These are phyloP conservation scores for Aphanomyces cochlioides DNA, from an alignment of 352 stramenopile genomes.

Conservation along the genomic window DNA sequence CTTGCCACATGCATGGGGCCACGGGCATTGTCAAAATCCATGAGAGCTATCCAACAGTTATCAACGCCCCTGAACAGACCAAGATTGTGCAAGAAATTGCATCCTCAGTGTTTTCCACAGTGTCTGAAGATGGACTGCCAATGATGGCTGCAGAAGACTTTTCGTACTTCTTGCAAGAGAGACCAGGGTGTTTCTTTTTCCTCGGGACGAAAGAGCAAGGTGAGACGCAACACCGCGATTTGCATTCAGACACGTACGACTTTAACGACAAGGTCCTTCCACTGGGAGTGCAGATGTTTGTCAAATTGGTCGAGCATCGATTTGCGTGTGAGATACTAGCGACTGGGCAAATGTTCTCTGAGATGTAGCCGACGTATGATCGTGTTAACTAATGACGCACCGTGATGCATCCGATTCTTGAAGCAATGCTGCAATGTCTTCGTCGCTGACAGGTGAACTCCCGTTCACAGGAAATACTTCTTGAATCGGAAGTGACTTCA, in stretches of 20 bases:
- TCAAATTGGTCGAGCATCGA: constrained; percentile 65
- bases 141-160: constrained; percentile 96
- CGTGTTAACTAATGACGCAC: constrained; percentile 24
- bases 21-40: constrained; percentile 57
- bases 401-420: constrained; percentile 15
- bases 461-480: constrained; percentile 62
- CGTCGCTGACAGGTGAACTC: constrained; percentile 3
- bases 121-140: constrained; percentile 72
- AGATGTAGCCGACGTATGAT: neutral
- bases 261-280: constrained; percentile 83
- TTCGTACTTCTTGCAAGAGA: constrained; percentile 82
- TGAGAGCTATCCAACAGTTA: constrained; percentile 70
- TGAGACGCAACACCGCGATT: constrained; percentile 47
- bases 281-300: constrained; percentile 75
- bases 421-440: constrained; percentile 20
- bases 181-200: constrained; percentile 84
- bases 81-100: constrained; percentile 69
- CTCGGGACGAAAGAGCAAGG: constrained; percentile 75
- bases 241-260: constrained; percentile 79
- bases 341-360: neutral
- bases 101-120: constrained; percentile 62
- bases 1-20: constrained; percentile 73
- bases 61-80: constrained; percentile 79
- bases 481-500: constrained; percentile 57
- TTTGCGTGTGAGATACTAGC: constrained; percentile 42